phyloP scores from a whole-genome alignment of 805 yeast genomes.

The Novakomyces olei region DNA sequence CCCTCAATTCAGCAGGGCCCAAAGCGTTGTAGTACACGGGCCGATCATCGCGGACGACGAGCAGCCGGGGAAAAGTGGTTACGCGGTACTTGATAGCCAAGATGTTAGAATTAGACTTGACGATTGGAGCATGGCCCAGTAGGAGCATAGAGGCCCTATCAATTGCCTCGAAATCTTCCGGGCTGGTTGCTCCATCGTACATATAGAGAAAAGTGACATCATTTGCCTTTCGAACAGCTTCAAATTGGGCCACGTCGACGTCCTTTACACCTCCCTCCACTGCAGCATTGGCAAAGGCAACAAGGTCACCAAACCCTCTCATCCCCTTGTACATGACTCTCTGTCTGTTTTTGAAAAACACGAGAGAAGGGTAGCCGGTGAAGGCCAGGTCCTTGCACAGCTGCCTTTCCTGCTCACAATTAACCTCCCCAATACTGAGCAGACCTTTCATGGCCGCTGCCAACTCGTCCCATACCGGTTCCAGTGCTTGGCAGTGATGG shows the following conservation, averaged over 20 bases:
- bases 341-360: slow-evolving; percentile 13
- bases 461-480: slow-evolving; percentile 17
- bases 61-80: slow-evolving; percentile 14
- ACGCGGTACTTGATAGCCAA: slow-evolving; percentile 14
- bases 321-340: slow-evolving; percentile 14
- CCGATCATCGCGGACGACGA: slow-evolving; percentile 13
- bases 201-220: slow-evolving; percentile 18
- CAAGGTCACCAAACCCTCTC: slow-evolving; percentile 16
- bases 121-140: slow-evolving; percentile 15
- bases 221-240: slow-evolving; percentile 12
- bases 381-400: slow-evolving; percentile 17
- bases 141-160: slow-evolving; percentile 15
- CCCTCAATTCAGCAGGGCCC: slow-evolving; percentile 13
- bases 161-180: slow-evolving; percentile 20
- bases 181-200: slow-evolving; percentile 17
- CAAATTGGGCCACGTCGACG: slow-evolving; percentile 11
- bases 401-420: slow-evolving; percentile 16
- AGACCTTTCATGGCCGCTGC: slow-evolving; percentile 15
- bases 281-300: slow-evolving; percentile 16
- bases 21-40: slow-evolving; percentile 13
- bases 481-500: slow-evolving; percentile 19
- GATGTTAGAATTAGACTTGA: slow-evolving; percentile 13
- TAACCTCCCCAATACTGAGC: slow-evolving; percentile 20
- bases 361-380: slow-evolving; percentile 12
- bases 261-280: slow-evolving; percentile 14